Evolutionary conservation across 768 basidiomycete species (phyloP), one percentile per base, ranked within the genome.

Genomic region (Chalciporus pseudorubinellus): DNA sequence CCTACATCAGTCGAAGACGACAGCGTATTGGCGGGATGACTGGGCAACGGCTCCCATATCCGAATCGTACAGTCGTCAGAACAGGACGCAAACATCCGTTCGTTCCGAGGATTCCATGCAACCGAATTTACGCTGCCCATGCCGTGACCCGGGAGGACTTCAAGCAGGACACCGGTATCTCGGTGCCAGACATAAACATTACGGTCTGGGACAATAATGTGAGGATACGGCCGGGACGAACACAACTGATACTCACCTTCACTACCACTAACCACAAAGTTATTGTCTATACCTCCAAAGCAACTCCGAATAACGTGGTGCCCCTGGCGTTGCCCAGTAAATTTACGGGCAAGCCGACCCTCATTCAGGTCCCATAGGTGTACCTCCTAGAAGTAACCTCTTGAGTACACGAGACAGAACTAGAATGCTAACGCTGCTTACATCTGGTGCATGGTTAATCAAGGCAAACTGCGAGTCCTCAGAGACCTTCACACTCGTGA

Each of bases 141-240:
- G n/a, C 83, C 85, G 61, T 98, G 95, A 0, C 97, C 97, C 3
- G 80, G 68, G 3, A 99, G 79, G n/a, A 85, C 78, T 67, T 97
- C 92, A n/a, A 98, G 76, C 39, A 95, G 77, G 3, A 78, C 74
- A 2, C 87, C 89, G 10, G 87, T 87, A 60, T 92, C 87, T 41
- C 89, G 83, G 67, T 98, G 91, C 95, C 95, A 99, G 31, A 98
- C 82, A 72, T 98, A 97, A 40, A 98, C 87, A 56, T 89, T 89
- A 39, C 87, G 83, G 70, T 99, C 97, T 98, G 65, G 38, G 24
- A 39, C n/a, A 31, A 46, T 52, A 33, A 20, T 38, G 56, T 55
- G 55, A 60, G 41, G 9, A 39, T 46, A 55, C 47, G 50, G 22
- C 33, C 41, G 39, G 29, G 46, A 13, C 43, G 21, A 41, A 28